Base-by-base conservation (phyloP, 2,329 filamentous ascomycete species). In the Diaporthe vexans region DNA sequence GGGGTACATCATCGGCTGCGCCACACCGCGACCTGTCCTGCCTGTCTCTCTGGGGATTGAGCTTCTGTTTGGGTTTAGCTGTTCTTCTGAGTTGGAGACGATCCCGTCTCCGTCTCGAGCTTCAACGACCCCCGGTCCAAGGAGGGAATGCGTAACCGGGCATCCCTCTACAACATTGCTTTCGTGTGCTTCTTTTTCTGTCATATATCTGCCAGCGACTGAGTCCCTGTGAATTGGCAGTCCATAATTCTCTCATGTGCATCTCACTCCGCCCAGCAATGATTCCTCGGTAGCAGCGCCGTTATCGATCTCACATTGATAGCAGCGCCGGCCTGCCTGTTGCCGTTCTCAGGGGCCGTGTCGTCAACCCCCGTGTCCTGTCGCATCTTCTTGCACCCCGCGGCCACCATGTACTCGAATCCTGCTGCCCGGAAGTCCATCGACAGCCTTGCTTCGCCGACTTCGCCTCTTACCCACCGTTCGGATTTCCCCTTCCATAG, bases 361-460 rank as follows among this genome's bases (percentile, higher is more conserved):
- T 69, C 68, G 72, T 63, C 68, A 51, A 56, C 37, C n/a, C n/a
- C n/a, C 29, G 61, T 52, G 33, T 52, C 40, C 37, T 52, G 43
- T 69, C 56, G 69, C 74, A 52, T 54, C 56, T 69, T 52, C 29
- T 52, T n/a, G 37, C 67, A 56, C n/a, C 37, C 21, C n/a, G 26
- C 52, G 24, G 29, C 24, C 79, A 86, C 82, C 83, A 93, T 93
- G 91, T 90, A 88, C 81, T 87, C 89, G 77, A 88, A 88, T 77
- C 81, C 85, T 71, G 88, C 84, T 77, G 89, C 89, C 78, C 89
- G 90, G 79, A 92, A 91, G 84, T 93, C 91, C 77, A 87, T 91
- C 79, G 91, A 93, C 83, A 92, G 90, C 80, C 83, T 93, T 78
- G 86, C 89, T 19, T 87, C 90, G 37, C 68, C 71, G 21, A 83